phyloP scores from a whole-genome alignment of 306 rosid species.

The Trifolium fragiferum region DNA sequence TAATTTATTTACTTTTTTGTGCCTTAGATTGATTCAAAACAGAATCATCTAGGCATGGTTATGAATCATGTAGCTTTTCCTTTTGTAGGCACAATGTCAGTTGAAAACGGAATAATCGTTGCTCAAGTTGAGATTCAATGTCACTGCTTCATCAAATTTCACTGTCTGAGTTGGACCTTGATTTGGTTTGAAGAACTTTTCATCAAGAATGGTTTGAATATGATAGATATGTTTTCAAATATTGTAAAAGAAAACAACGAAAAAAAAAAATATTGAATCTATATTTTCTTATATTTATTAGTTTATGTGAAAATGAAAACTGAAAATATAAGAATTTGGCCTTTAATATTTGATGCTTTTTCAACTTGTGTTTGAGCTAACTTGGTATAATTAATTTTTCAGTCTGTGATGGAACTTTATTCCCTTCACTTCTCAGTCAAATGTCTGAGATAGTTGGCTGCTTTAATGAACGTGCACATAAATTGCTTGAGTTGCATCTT shows the following conservation, averaged over 20 bases:
- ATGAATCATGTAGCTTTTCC: constrained; percentile 9
- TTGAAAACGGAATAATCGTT: neutral
- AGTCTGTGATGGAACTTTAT: constrained; percentile 95
- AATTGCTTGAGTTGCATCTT: constrained; percentile 75
- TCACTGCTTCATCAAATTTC: neutral
- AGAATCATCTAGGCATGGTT: neutral
- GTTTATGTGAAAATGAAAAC: too few relatives aligned
- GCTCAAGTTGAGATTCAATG: constrained; percentile 7
- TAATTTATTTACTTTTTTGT: constrained; percentile 23
- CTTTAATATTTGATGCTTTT: too few relatives aligned
- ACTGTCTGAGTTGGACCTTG: too few relatives aligned
- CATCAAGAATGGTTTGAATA: too few relatives aligned
- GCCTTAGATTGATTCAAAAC: constrained; percentile 15
- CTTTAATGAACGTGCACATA: constrained; percentile 82
- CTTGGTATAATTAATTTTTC: neutral
- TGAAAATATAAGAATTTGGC: too few relatives aligned
- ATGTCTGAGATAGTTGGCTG: constrained; percentile 81
- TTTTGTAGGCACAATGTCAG: constrained; percentile 3
- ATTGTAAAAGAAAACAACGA: too few relatives aligned
- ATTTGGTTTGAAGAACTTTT: too few relatives aligned
- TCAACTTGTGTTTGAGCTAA: too few relatives aligned
- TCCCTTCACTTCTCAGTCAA: constrained; percentile 87
- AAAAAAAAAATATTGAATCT: too few relatives aligned
- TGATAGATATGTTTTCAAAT: too few relatives aligned
- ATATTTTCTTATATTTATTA: too few relatives aligned